These are phyloP conservation scores for Chrysanthemum makinoi DNA, from an alignment of 129 eudicot species.

Conservation along the genomic window DNA sequence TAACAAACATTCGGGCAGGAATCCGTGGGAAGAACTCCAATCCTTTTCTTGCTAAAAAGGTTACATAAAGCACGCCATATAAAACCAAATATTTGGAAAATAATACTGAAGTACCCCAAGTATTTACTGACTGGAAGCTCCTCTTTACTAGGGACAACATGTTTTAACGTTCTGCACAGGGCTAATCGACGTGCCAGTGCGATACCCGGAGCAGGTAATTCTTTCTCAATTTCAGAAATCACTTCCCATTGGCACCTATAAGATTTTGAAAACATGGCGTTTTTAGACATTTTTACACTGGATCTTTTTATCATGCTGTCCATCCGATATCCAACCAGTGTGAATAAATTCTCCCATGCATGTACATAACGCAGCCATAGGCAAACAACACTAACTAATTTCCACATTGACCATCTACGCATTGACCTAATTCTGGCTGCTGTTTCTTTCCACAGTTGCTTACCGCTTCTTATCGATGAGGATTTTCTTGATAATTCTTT, in stretches of 20 bases:
- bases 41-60: conserved; percentile 25
- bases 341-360: conserved; percentile 55
- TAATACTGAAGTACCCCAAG: conserved; percentile 29
- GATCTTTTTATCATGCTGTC: conserved; percentile 42
- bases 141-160: conserved; percentile 24
- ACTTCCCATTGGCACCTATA: conserved; percentile 47
- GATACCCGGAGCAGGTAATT: conserved; percentile 60
- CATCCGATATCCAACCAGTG: conserved; percentile 61
- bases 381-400: conserved; percentile 39
- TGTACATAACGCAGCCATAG: conserved; percentile 62
- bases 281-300: conserved; percentile 38
- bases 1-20: conserved; percentile 34
- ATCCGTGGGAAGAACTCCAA: conserved; percentile 21
- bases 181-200: conserved; percentile 63
- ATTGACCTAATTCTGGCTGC: conserved; percentile 50
- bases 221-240: conserved; percentile 65
- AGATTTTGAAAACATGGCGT: conserved; percentile 38
- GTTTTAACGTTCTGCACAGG: conserved; percentile 44
- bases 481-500: conserved; percentile 37
- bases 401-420: conserved; percentile 49
- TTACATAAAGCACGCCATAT: conserved; percentile 38
- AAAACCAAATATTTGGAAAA: conserved; percentile 35
- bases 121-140: conserved; percentile 21
- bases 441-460: conserved; percentile 76
- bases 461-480: conserved; percentile 59